These are phyloP conservation scores for Pistacia atlantica DNA, from an alignment of 345 rosid genomes.

Conservation along the genomic window DNA sequence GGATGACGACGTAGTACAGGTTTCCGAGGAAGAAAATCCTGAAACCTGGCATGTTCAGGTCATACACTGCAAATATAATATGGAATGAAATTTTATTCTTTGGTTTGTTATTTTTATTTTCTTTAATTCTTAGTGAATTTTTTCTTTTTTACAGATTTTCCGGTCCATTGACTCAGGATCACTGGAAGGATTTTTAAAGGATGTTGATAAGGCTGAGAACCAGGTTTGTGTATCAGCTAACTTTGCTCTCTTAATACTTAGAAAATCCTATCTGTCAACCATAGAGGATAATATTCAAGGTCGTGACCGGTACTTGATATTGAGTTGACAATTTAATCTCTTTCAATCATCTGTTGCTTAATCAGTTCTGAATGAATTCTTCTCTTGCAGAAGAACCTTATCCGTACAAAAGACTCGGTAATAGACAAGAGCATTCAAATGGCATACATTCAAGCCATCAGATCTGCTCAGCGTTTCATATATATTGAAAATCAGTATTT, in stretches of 20 bases:
- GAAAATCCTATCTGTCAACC: neutral
- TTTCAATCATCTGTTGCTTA: constrained; percentile 2
- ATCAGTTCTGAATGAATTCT: constrained; percentile 13
- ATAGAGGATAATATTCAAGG: neutral
- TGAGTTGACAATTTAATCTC: neutral
- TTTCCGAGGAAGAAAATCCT: constrained; percentile 55
- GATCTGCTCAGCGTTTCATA: constrained; percentile 96
- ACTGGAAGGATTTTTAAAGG: constrained; percentile 79
- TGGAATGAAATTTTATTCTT: neutral
- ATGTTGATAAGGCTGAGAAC: constrained; percentile 36
- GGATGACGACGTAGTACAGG: constrained; percentile 53
- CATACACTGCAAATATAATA: constrained; percentile 3
- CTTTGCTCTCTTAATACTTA: neutral
- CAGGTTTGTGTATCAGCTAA: constrained; percentile 47
- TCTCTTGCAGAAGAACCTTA: constrained; percentile 83
- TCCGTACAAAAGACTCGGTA: constrained; percentile 58
- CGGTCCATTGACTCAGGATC: constrained; percentile 89
- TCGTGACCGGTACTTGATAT: constrained; percentile 1
- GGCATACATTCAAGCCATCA: constrained; percentile 93
- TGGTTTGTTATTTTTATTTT: neutral
- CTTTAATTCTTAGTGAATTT: neutral
- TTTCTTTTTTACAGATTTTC: constrained; percentile 54
- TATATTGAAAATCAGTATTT: constrained; percentile 98
- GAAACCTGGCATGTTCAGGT: constrained; percentile 96
- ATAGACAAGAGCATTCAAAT: constrained; percentile 94